Base-by-base conservation (phyloP, 2,329 filamentous ascomycete species). In the Talaromyces atroroseus region DNA sequence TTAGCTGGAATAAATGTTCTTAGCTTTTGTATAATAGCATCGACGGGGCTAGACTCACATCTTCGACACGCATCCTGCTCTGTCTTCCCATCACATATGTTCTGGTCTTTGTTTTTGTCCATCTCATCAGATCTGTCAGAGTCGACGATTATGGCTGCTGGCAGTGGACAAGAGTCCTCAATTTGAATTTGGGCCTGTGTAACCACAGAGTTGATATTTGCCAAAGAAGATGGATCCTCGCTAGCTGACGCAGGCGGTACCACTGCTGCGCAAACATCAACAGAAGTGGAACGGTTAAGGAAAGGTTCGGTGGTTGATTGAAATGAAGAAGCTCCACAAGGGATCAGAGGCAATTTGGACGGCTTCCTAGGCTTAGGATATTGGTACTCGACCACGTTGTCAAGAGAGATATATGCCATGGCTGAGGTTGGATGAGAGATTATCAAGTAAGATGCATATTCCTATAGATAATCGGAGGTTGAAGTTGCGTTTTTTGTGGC, bases 1-100 rank as follows among this genome's bases (percentile, higher is more conserved):
- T 49, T 49, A 29, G 26, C 46, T 49, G 26, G 18, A 49, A 49
- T 14, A 29, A 34, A 49, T 49, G 8, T 21, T 21, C 14, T 49
- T 49, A 49, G 46, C 46, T 32, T 12, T 49, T 49, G 11, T 49
- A 49, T 49, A 49, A n/a, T 21, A 29, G n/a, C 11, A 49, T 49
- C 18, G 26, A 34, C 5, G 11, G 26, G 26, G 10, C 18, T 34
- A 34, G 12, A 49, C 24, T 20, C 32, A 49, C 11, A 21, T 4
- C 10, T 49, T 49, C 5, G 18, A 49, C 10, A 49, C n/a, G 11
- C n/a, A 49, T 49, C 26, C 46, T 34, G 18, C 26, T 49, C 26
- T 49, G 20, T 29, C 26, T 49, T 49, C 46, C 32, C 4, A 14
- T 34, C 18, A 49, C 11, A 49, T 49, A 49, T 49, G 26, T 49